These are phyloP conservation scores for Ustilago sp. DNA, from an alignment of 1,284 basidiomycete genomes.

Conservation along the genomic window DNA sequence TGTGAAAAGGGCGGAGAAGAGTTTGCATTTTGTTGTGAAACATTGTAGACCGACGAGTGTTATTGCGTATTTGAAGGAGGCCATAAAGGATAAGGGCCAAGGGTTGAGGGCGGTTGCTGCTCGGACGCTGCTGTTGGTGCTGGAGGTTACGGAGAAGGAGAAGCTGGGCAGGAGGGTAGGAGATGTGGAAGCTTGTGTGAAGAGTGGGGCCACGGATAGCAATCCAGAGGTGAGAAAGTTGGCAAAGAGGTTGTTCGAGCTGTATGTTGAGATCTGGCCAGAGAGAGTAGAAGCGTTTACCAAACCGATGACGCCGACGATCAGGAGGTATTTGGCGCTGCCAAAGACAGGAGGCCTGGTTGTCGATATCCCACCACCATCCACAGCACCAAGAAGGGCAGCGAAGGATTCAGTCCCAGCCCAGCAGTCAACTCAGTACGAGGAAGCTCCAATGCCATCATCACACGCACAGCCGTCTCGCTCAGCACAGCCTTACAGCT, in stretches of 20 bases:
- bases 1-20: slow-evolving; percentile 71
- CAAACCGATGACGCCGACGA: slow-evolving; percentile 71
- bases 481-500: slow-evolving; percentile 22
- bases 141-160: slow-evolving; percentile 66
- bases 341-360: slow-evolving; percentile 57
- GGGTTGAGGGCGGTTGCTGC: slow-evolving; percentile 44
- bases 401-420: background rate
- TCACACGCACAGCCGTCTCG: slow-evolving; percentile 9
- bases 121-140: slow-evolving; percentile 53
- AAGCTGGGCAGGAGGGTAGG: slow-evolving; percentile 57
- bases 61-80: slow-evolving; percentile 69
- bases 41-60: slow-evolving; percentile 70
- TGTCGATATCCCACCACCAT: slow-evolving; percentile 24
- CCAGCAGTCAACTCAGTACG: slow-evolving; percentile 6
- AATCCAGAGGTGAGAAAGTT: slow-evolving; percentile 72
- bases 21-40: slow-evolving; percentile 70
- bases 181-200: slow-evolving; percentile 71
- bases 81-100: slow-evolving; percentile 70
- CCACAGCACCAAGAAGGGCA: background rate
- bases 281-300: slow-evolving; percentile 72
- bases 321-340: slow-evolving; percentile 70
- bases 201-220: slow-evolving; percentile 71
- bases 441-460: background rate
- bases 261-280: slow-evolving; percentile 70
- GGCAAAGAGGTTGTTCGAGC: slow-evolving; percentile 71